Conservation (phyloP, 208 protist genomes). For the Wallacemonas sp. region DNA sequence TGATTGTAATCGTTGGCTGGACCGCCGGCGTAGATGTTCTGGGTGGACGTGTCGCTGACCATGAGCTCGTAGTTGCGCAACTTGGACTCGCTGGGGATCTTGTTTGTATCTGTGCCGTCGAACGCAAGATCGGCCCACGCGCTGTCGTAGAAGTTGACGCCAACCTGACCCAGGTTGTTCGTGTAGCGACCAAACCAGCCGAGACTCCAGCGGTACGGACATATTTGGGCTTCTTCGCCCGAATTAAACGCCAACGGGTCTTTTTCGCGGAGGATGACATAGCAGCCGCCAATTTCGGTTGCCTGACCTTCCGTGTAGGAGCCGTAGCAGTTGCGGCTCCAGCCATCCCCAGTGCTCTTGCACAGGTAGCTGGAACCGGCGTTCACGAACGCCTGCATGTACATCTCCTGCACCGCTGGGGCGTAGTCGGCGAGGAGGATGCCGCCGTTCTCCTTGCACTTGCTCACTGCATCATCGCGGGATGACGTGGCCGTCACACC, state of each 20-base stretch:
- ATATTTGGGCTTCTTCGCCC: too few relatives aligned
- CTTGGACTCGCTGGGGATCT: too few relatives aligned
- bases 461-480: background rate
- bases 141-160: background rate
- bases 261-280: background rate
- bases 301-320: background rate
- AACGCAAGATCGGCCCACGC: background rate
- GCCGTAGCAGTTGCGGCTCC: background rate
- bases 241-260: background rate
- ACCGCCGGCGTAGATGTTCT: too few relatives aligned
- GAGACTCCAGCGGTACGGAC: background rate
- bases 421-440: slow-evolving; percentile 16
- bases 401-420: slow-evolving; percentile 89
- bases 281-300: background rate
- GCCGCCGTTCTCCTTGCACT: background rate
- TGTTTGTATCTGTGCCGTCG: too few relatives aligned
- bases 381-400: slow-evolving; percentile 27
- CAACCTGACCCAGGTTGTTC: background rate
- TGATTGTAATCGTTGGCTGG: too few relatives aligned
- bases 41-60: too few relatives aligned
- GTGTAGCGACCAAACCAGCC: background rate
- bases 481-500: too few relatives aligned
- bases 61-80: too few relatives aligned
- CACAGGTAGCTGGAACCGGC: background rate
- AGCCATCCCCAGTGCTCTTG: background rate